phyloP scores from a whole-genome alignment of 495 filamentous ascomycete genomes.

The Neurospora sp. region DNA sequence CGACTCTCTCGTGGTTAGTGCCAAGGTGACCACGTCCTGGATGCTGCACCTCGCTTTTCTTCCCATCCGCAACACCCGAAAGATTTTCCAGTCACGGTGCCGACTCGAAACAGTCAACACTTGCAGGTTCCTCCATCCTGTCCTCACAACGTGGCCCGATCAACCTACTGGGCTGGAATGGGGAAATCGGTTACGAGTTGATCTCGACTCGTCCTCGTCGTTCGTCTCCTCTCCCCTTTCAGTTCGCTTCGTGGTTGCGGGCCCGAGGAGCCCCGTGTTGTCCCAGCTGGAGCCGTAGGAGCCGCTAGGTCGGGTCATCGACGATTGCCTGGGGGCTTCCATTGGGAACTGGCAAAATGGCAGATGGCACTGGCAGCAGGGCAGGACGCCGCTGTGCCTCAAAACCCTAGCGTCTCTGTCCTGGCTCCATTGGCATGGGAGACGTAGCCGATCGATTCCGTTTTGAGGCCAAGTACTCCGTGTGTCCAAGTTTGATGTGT shows the following conservation, averaged over 20 bases:
- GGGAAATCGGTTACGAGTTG: neutral
- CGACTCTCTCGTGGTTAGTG: neutral
- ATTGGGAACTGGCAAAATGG: neutral
- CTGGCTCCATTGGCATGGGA: neutral
- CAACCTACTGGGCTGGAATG: neutral
- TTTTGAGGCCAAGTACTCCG: neutral
- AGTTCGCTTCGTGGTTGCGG: neutral
- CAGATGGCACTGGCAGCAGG: neutral
- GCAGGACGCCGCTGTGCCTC: neutral
- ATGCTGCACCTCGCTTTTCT: neutral
- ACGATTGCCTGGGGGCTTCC: neutral
- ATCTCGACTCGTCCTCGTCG: neutral
- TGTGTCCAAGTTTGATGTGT: neutral
- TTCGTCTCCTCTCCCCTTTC: neutral
- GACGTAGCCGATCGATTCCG: neutral
- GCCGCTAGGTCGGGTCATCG: neutral
- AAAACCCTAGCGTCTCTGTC: neutral
- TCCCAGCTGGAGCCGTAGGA: neutral
- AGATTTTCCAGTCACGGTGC: neutral
- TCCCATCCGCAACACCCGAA: neutral
- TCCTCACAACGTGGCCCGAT: neutral
- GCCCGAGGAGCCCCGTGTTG: neutral
- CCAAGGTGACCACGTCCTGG: neutral
- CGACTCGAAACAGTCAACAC: neutral
- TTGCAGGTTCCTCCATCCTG: neutral